These are phyloP conservation scores for Kalaharituber pfeilii DNA, from an alignment of 2,329 filamentous ascomycete species.

Conservation along the genomic window DNA sequence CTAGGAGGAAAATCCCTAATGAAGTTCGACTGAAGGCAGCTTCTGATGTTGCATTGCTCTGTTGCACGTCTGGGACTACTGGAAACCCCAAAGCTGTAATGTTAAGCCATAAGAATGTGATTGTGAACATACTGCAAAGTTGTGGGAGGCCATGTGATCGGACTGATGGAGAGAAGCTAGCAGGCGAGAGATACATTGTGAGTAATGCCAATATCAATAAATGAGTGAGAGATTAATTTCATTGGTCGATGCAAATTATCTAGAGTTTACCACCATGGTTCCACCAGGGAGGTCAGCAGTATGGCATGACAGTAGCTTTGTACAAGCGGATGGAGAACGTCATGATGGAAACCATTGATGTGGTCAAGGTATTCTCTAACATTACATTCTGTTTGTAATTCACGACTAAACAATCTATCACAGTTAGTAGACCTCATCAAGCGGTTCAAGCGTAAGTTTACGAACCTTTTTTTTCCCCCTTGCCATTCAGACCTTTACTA, in stretches of 20 bases:
- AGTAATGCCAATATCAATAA: too few relatives aligned
- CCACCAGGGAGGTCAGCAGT: background rate
- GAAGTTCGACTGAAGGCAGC: background rate
- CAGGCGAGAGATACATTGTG: background rate
- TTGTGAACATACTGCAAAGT: slow-evolving; percentile 42
- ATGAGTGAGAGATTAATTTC: too few relatives aligned
- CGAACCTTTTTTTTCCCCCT: too few relatives aligned
- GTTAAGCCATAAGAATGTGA: slow-evolving; percentile 66
- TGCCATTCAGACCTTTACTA: too few relatives aligned
- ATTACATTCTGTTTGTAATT: background rate
- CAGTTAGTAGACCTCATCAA: background rate
- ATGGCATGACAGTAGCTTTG: background rate
- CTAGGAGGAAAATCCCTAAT: background rate
- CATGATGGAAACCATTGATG: background rate
- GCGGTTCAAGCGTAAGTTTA: background rate
- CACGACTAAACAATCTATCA: background rate
- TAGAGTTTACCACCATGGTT: background rate
- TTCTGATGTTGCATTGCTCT: background rate
- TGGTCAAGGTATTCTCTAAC: background rate
- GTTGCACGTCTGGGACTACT: slow-evolving; percentile 53
- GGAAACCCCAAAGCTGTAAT: slow-evolving; percentile 83
- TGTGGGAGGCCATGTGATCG: background rate
- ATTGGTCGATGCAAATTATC: too few relatives aligned
- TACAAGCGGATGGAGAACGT: background rate
- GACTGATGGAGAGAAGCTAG: background rate